These are phyloP conservation scores for Pseudopithomyces chartarum DNA, from an alignment of 2,329 filamentous ascomycete genomes.

Conservation along the genomic window DNA sequence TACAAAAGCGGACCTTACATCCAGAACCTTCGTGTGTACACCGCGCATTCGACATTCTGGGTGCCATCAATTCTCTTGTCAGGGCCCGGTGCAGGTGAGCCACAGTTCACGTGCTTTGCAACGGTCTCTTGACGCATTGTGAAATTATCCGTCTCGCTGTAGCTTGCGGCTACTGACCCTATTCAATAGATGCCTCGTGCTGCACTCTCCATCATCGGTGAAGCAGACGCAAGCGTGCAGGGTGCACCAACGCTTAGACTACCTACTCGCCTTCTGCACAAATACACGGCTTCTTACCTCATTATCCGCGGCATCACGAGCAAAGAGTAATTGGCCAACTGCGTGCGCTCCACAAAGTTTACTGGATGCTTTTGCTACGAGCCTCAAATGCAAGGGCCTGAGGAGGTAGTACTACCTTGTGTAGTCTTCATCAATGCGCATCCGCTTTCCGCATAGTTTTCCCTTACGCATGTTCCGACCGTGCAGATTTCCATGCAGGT, in stretches of 20 bases:
- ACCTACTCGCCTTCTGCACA: neutral
- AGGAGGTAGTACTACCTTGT: too few relatives aligned
- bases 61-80: too few relatives aligned
- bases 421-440: neutral
- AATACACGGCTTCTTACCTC: neutral
- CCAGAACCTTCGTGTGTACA: neutral
- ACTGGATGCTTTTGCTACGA: too few relatives aligned
- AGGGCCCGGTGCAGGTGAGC: too few relatives aligned
- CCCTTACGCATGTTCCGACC: neutral
- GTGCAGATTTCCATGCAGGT: neutral
- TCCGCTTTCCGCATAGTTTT: neutral
- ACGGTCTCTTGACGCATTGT: neutral
- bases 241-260: neutral
- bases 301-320: too few relatives aligned
- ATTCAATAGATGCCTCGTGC: slow-evolving; percentile 2
- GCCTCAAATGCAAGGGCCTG: neutral
- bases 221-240: slow-evolving; percentile 1
- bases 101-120: neutral
- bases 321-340: neutral
- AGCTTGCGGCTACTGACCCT: slow-evolving; percentile 1
- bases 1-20: too few relatives aligned
- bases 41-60: neutral
- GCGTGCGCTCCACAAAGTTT: neutral
- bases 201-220: neutral
- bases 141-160: slow-evolving; percentile 8